Percentiles rank a stretch among this genome's conserved stretches.
Conservation (phyloP, 2,329 filamentous ascomycete genomes). For the Hypoxylon sp. region DNA sequence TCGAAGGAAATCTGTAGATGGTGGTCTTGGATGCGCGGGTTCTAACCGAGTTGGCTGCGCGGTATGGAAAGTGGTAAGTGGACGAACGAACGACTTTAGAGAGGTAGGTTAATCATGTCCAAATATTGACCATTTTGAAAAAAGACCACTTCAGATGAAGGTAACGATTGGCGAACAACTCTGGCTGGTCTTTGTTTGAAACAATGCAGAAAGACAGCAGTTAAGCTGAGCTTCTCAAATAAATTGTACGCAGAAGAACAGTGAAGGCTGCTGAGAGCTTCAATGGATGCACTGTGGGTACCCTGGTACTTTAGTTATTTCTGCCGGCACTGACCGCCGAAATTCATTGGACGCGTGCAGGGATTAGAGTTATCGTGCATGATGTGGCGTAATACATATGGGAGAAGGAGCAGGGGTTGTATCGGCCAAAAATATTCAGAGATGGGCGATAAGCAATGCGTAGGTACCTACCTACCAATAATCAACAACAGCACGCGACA, state of each 20-base stretch:
- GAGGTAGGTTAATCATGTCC: slow-evolving; percentile 28
- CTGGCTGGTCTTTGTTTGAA: slow-evolving; percentile 16
- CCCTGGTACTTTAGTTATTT: slow-evolving; percentile 10
- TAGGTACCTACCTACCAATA: slow-evolving; percentile 12
- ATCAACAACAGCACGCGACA: slow-evolving; percentile 47
- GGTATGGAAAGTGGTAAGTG: slow-evolving; percentile 16
- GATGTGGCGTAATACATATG: slow-evolving; percentile 23
- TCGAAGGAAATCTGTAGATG: slow-evolving; percentile 8
- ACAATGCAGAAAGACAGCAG: not conserved
- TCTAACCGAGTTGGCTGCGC: slow-evolving; percentile 10
- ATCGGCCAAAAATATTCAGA: slow-evolving; percentile 10
- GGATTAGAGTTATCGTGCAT: slow-evolving; percentile 35
- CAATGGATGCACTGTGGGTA: slow-evolving; percentile 11
- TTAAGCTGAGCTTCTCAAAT: slow-evolving; percentile 13
- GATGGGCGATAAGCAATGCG: slow-evolving; percentile 5
- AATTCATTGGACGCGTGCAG: slow-evolving; percentile 14
- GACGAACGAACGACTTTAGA: slow-evolving; percentile 26
- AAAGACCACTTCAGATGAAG: not conserved
- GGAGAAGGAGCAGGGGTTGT: slow-evolving; percentile 13
- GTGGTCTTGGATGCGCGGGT: slow-evolving; percentile 11
- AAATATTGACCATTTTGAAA: slow-evolving; percentile 10
- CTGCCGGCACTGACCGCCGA: slow-evolving; percentile 23
- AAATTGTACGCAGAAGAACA: slow-evolving; percentile 19
- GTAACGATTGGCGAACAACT: not conserved
- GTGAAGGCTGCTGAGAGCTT: slow-evolving; percentile 38